phyloP scores from a whole-genome alignment of 495 filamentous ascomycete species.

The Penicillium daleae region DNA sequence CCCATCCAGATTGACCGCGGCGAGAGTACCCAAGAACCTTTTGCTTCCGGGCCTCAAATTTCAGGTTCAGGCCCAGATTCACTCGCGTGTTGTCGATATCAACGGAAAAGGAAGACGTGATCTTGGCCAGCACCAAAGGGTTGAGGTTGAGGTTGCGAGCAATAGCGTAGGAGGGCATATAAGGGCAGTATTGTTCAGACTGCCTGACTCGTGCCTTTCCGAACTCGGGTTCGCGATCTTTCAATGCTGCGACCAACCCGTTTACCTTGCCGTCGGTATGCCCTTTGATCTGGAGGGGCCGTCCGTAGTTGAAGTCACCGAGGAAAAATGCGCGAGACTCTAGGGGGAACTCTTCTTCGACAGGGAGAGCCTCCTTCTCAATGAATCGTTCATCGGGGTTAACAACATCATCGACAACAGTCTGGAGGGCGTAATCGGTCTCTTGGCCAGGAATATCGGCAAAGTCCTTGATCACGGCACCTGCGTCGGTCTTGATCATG shows the following conservation, averaged over 20 bases:
- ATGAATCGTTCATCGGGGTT: slow-evolving; percentile 93
- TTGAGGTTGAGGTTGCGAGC: slow-evolving; percentile 81
- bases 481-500: slow-evolving; percentile 85
- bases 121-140: slow-evolving; percentile 87
- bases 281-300: slow-evolving; percentile 80
- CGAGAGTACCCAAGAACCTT: slow-evolving; percentile 97
- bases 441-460: slow-evolving; percentile 86
- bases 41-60: slow-evolving; percentile 91
- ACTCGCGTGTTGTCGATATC: slow-evolving; percentile 74
- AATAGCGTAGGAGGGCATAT: slow-evolving; percentile 84
- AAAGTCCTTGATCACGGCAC: slow-evolving; percentile 92
- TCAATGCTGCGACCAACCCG: slow-evolving; percentile 70
- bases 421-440: slow-evolving; percentile 87
- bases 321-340: slow-evolving; percentile 87
- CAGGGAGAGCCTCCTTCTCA: slow-evolving; percentile 79
- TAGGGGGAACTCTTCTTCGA: slow-evolving; percentile 90
- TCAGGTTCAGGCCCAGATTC: slow-evolving; percentile 93
- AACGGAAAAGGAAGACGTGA: slow-evolving; percentile 91
- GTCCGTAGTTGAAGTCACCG: slow-evolving; percentile 92
- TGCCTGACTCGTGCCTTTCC: slow-evolving; percentile 68
- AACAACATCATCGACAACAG: slow-evolving; percentile 85
- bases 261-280: slow-evolving; percentile 74
- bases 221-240: slow-evolving; percentile 78
- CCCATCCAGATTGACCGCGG: slow-evolving; percentile 83
- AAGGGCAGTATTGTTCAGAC: slow-evolving; percentile 69